Base-by-base conservation (phyloP, 129 eudicot species). In the Flaveria bidentis region DNA sequence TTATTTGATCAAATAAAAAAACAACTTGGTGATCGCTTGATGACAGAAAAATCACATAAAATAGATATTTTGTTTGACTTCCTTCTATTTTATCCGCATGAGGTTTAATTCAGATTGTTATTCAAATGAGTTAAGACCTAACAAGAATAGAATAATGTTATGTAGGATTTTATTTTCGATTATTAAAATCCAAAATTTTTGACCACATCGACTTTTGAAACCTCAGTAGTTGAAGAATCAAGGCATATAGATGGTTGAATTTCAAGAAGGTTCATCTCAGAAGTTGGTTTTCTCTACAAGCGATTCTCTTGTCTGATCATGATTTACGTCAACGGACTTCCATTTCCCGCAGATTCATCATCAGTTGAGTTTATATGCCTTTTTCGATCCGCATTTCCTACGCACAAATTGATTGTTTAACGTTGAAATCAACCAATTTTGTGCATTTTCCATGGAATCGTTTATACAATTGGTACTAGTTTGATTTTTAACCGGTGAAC, bases 261-360 rank as follows among this genome's bases (percentile, higher is more conserved):
- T 56, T 57, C 25, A 41, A 52, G 41, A 36, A 36, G 41, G 16
- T 23, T 23, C 46, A n/a, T 22, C 56, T 23, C 33, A 17, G 51
- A 72, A 63, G 63, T 33, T 33, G 36, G 16, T 33, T n/a, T 63
- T 52, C 23, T 10, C 30, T 5, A 30, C 51, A 12, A 55, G 9
- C 72, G n/a, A 6, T 58, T 25, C 22, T 39, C 45, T 50, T 3
- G 10, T 39, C 36, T 5, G 78, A 82, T 53, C 72, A 85, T 84
- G 91, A 87, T 87, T 55, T 87, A 76, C 58, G 85, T 87, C 53
- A 85, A 71, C 1, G 91, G 88, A 58, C 51, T 74, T 82, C 87
- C 64, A 47, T 79, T 87, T 87, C n/a, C 69, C 41, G 8, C 84
- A 14, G 85, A 69, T 25, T 70, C 84, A 63, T 76, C 83, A 7